Conservation (phyloP, 495 filamentous ascomycete species). For the Neurospora sp. region DNA sequence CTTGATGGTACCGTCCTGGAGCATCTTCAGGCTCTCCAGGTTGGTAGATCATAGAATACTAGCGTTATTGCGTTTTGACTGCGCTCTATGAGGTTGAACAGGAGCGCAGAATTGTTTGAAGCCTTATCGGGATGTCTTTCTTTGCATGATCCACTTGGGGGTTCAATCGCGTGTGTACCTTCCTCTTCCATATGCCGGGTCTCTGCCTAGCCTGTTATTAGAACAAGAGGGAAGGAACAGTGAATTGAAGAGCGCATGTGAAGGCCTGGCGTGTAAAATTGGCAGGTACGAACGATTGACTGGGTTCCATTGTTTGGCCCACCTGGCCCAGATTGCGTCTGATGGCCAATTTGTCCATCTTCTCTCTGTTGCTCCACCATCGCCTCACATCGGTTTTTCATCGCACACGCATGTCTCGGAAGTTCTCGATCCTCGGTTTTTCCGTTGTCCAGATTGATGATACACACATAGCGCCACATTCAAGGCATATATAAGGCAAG, state of each 20-base stretch:
- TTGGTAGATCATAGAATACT: background rate
- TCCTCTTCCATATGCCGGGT: background rate
- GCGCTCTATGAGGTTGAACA: background rate
- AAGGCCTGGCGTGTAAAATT: background rate
- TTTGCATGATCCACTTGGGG: background rate
- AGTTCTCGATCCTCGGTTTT: no score
- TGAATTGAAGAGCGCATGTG: background rate
- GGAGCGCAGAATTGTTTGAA: background rate
- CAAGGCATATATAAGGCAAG: background rate
- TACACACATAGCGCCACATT: background rate
- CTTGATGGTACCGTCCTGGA: background rate
- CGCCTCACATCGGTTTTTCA: background rate
- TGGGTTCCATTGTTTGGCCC: background rate
- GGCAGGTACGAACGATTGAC: background rate
- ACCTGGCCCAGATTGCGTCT: background rate
- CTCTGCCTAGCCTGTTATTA: background rate
- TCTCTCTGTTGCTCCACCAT: background rate
- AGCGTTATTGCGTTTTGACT: background rate
- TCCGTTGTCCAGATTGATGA: background rate
- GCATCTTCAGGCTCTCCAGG: background rate
- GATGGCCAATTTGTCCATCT: background rate
- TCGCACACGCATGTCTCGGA: background rate
- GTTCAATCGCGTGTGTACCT: background rate
- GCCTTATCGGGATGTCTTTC: background rate
- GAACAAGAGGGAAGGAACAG: background rate